Conservation (phyloP, 768 basidiomycete genomes). For the Russula sp. region DNA sequence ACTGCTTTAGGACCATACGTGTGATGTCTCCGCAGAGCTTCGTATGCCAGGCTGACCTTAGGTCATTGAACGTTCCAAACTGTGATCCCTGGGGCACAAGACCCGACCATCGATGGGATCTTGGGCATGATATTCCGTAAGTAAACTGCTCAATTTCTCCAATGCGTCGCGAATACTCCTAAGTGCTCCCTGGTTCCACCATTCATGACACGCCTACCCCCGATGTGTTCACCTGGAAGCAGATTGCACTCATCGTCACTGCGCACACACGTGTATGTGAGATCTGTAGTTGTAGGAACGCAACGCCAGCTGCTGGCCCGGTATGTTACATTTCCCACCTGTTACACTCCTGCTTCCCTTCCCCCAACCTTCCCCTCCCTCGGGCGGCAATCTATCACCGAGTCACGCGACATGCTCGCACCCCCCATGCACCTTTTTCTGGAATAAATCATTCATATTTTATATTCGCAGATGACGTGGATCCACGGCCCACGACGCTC, state of each 20-base stretch:
- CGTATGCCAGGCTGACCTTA: not conserved
- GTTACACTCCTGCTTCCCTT: not conserved
- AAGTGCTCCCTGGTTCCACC: constrained; percentile 11
- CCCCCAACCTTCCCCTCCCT: not conserved
- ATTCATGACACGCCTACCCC: not conserved
- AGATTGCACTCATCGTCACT: constrained; percentile 25
- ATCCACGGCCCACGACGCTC: constrained; percentile 18
- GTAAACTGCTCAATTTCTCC: constrained; percentile 32
- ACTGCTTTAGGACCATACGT: constrained; percentile 40
- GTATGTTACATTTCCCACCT: constrained; percentile 22
- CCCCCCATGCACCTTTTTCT: not conserved
- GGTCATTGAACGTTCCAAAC: constrained; percentile 60
- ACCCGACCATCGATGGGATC: constrained; percentile 57
- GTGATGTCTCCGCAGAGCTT: not conserved
- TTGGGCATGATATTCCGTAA: constrained; percentile 70
- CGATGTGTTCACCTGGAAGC: constrained; percentile 27
- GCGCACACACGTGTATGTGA: constrained; percentile 28
- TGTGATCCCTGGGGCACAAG: constrained; percentile 50
- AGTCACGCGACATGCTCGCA: not conserved
- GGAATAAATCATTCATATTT: not conserved
- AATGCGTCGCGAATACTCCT: constrained; percentile 28
- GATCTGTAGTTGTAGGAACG: constrained; percentile 30
- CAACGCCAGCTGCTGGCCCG: constrained; percentile 27
- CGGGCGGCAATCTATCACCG: not conserved
- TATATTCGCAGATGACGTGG: constrained; percentile 8